Base-by-base conservation (phyloP, 768 basidiomycete species). In the Rhodotorula taiwanensis region DNA sequence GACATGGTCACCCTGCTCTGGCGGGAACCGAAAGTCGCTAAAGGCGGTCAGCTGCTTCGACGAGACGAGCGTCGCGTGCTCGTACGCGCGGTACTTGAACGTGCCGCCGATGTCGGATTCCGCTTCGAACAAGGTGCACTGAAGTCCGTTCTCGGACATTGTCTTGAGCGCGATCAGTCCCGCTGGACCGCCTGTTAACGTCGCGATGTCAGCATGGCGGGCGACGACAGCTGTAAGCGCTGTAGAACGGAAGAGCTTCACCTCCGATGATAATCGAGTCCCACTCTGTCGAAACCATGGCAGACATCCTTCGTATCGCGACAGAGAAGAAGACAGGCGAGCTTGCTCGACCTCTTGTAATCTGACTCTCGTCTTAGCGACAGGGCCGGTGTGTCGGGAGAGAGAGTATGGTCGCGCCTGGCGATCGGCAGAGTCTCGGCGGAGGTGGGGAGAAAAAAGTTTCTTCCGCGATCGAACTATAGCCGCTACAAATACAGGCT, bases 1-100 rank as follows among this genome's bases (percentile, higher is more conserved):
- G 28, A 81, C 71, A 67, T 83, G 81, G 70, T 83, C 82, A 18
- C 76, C 71, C 59, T 81, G 79, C 20, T 74, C 72, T 16, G 77
- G 62, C 16, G 82, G 79, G 33, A 82, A 73, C 18, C 83, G 80
- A 72, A 82, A 83, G 72, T 84, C 83, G 34, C 81, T 81, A 74
- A 83, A 84, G 60, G 78, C 78, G 8, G 83, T 84, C 41, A 84
- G 75, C 71, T 83, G 82, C 70, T 83, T 83, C 18, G 33, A 31
- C n/a, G 58, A 81, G n/a, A 83, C 82, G 28, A 83, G 74, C 25
- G 74, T 76, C 18, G 80, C 78, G 55, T 81, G 79, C 81, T 82
- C 71, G 39, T 72, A 72, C 0, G 41, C 20, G 5, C 69, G 33
- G 47, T 70, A 69, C 15, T 56, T 74, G 70, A 83, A 82, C 0